Evolutionary conservation across 2,329 filamentous ascomycete genomes (phyloP).

Genomic region (Cladophialophora chaetospira): DNA sequence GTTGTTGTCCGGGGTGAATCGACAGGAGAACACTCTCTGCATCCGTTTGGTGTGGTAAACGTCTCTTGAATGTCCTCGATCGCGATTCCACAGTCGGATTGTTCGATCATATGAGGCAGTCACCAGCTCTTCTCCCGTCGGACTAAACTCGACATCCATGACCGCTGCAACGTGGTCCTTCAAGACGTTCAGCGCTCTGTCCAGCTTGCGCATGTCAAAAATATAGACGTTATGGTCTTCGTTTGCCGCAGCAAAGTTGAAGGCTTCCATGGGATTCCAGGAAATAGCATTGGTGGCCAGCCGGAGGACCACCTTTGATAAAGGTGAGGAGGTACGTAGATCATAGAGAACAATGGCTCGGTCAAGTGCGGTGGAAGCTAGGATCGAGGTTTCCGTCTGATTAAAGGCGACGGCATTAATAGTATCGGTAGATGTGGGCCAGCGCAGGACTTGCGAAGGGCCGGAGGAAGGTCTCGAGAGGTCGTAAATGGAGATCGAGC

Average conservation of each 20-base stretch:
- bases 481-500: conserved; percentile 84
- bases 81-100: conserved; percentile 79
- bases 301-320: conserved; percentile 77
- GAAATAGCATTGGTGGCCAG: conserved; percentile 81
- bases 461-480: conserved; percentile 74
- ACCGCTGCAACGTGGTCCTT: conserved; percentile 90
- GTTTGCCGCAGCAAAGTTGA: conserved; percentile 89
- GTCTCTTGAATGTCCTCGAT: conserved; percentile 81
- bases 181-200: conserved; percentile 82
- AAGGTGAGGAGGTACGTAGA: conserved; percentile 78
- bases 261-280: conserved; percentile 97
- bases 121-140: conserved; percentile 91
- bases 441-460: conserved; percentile 78
- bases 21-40: conserved; percentile 86
- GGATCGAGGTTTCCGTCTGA: conserved; percentile 86
- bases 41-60: conserved; percentile 98
- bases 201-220: conserved; percentile 92
- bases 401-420: conserved; percentile 90
- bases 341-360: conserved; percentile 89
- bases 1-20: conserved; percentile 84
- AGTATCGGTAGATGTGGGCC: conserved; percentile 87
- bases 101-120: conserved; percentile 87
- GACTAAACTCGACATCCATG: conserved; percentile 95
- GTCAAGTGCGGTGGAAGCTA: conserved; percentile 83
- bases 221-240: conserved; percentile 93